Evolutionary conservation across 208 protist species (phyloP).

Genomic region (Trypanosoma caninum): DNA sequence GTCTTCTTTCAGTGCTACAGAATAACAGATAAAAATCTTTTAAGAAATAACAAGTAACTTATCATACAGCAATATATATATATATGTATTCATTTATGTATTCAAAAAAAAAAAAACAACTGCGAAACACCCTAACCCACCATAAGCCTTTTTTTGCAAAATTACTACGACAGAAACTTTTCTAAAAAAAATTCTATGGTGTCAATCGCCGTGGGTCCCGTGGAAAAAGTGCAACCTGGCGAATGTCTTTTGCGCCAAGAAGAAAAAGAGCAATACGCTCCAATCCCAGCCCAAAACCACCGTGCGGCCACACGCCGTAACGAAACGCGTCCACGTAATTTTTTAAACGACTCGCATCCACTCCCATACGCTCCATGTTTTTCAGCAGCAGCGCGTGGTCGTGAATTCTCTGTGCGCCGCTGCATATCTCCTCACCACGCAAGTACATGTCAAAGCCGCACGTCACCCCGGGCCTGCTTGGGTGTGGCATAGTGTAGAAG

Average conservation of each 20-base stretch:
- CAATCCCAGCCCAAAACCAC: constrained; percentile 97
- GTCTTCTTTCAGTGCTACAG: too few species aligned
- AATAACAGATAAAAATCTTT: too few species aligned
- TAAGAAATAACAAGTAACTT: too few species aligned
- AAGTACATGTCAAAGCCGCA: constrained; percentile 98
- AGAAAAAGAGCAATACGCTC: constrained; percentile 98
- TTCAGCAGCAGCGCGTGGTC: constrained; percentile 82
- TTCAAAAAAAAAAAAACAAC: constrained; percentile 1
- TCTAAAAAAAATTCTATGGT: constrained; percentile 91
- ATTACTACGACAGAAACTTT: too few species aligned
- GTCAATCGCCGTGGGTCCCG: constrained; percentile 95
- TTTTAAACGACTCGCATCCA: constrained; percentile 48
- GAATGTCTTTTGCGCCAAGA: constrained; percentile 95
- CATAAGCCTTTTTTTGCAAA: too few species aligned
- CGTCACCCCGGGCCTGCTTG: constrained; percentile 23
- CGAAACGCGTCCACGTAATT: constrained; percentile 97
- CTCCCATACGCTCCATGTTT: constrained; percentile 39
- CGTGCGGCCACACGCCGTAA: constrained; percentile 97
- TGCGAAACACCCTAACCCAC: not conserved
- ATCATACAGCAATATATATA: too few species aligned
- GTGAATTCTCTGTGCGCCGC: constrained; percentile 99
- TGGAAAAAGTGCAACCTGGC: constrained; percentile 97
- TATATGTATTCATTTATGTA: not conserved
- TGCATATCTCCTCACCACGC: constrained; percentile 99
- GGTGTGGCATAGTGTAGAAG: constrained; percentile 99